phyloP scores from a whole-genome alignment of 2,329 filamentous ascomycete genomes.

The Periconia sp. region DNA sequence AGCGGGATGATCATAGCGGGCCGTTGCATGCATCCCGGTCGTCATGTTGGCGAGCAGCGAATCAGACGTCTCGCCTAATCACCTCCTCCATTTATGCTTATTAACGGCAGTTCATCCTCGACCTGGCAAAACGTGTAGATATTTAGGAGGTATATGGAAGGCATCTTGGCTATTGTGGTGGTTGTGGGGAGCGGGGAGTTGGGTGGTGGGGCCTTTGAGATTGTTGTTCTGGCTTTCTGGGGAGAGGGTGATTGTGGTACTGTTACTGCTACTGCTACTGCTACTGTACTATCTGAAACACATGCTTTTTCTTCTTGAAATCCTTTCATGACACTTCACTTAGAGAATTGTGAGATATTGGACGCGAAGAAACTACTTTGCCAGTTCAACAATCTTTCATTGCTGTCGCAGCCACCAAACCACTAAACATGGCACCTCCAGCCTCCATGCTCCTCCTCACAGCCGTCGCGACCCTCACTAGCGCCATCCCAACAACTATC shows the following conservation, averaged over 20 bases:
- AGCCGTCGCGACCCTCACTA: not conserved
- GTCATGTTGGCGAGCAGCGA: not conserved
- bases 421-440: not conserved
- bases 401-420: not conserved
- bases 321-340: too few species aligned
- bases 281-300: too few species aligned
- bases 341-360: too few species aligned
- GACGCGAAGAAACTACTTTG: too few species aligned
- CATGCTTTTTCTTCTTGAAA: too few species aligned
- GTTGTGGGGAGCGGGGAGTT: not conserved
- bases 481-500: slow-evolving; percentile 3
- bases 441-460: not conserved
- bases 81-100: slow-evolving; percentile 4
- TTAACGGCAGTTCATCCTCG: slow-evolving; percentile 5
- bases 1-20: not conserved
- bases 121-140: too few species aligned
- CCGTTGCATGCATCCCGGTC: not conserved
- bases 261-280: too few species aligned
- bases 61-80: slow-evolving; percentile 4
- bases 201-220: not conserved
- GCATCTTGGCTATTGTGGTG: not conserved
- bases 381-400: not conserved
- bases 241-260: too few species aligned
- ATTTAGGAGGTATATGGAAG: too few species aligned
- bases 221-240: not conserved